Evolutionary conservation across 192 early-diverging fungal genomes (phyloP).

Genomic region (Backusella tarrabulga): DNA sequence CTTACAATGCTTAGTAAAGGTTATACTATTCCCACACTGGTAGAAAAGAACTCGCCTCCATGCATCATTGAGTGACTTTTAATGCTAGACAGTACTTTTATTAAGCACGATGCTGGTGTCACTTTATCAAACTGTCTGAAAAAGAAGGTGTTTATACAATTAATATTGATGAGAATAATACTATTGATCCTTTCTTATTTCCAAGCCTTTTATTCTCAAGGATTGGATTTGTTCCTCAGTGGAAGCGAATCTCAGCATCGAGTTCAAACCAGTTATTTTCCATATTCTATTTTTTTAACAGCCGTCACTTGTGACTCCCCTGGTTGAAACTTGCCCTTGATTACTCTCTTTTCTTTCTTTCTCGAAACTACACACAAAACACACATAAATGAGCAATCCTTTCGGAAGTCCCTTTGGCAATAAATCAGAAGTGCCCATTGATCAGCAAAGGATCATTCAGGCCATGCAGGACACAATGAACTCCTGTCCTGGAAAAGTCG

Average conservation of each 20-base stretch:
- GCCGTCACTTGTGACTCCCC: slow-evolving; percentile 8
- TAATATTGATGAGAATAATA: too few species aligned
- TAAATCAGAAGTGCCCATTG: slow-evolving; percentile 11
- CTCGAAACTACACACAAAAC: not conserved
- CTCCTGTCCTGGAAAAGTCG: slow-evolving; percentile 75
- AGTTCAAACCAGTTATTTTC: not conserved
- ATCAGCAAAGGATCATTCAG: slow-evolving; percentile 29
- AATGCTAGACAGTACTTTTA: too few species aligned
- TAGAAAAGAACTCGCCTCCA: too few species aligned
- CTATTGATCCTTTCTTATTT: not conserved
- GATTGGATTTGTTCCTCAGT: not conserved
- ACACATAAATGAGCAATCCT: slow-evolving; percentile 17
- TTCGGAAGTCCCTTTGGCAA: slow-evolving; percentile 13
- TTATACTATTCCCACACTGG: too few species aligned
- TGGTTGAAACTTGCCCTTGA: not conserved
- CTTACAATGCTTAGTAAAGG: too few species aligned
- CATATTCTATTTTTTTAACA: not conserved
- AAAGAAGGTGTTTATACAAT: not conserved
- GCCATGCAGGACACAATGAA: slow-evolving; percentile 46
- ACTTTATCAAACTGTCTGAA: not conserved
- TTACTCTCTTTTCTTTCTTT: not conserved
- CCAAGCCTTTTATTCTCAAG: not conserved
- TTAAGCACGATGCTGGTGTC: not conserved
- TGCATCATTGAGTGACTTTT: too few species aligned
- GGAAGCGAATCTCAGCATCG: not conserved